Conservation (phyloP, 495 filamentous ascomycete genomes). For the Acidomyces sp. region DNA sequence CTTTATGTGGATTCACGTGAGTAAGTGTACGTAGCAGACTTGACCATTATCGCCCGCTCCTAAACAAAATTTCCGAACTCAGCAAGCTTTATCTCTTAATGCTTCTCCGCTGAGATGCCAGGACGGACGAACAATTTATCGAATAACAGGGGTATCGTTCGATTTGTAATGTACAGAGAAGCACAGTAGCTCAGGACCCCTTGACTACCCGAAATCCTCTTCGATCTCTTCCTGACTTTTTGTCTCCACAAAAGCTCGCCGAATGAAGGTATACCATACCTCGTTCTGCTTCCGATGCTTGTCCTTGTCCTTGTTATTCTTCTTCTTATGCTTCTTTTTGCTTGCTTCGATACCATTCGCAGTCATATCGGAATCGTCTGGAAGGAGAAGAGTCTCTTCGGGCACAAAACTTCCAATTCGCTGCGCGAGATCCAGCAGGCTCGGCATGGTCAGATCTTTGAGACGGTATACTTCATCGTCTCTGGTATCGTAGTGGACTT, state of each 20-base stretch:
- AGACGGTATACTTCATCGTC: slow-evolving; percentile 62
- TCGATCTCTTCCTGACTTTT: slow-evolving; percentile 45
- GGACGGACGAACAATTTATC: no score
- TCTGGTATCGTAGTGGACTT: slow-evolving; percentile 77
- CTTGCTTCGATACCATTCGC: slow-evolving; percentile 24
- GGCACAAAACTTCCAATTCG: slow-evolving; percentile 52
- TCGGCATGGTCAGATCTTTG: slow-evolving; percentile 74
- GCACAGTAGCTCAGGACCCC: no score
- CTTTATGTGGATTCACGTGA: no score
- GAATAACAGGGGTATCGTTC: no score
- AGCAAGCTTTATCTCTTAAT: no score
- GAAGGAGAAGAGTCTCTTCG: background rate
- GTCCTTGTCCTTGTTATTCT: slow-evolving; percentile 33
- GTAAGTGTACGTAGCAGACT: no score
- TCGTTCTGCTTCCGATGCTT: slow-evolving; percentile 39
- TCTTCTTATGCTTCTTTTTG: slow-evolving; percentile 35
- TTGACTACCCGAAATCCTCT: slow-evolving; percentile 27
- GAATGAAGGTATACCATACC: slow-evolving; percentile 64
- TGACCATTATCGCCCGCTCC: no score
- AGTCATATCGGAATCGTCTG: slow-evolving; percentile 8
- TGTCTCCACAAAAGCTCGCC: slow-evolving; percentile 67
- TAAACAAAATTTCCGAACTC: no score
- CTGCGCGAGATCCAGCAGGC: slow-evolving; percentile 62
- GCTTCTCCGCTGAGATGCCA: no score
- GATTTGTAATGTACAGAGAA: no score